Evolutionary conservation across 768 basidiomycete species (phyloP).

Genomic region (Panaeolus papilionaceus): DNA sequence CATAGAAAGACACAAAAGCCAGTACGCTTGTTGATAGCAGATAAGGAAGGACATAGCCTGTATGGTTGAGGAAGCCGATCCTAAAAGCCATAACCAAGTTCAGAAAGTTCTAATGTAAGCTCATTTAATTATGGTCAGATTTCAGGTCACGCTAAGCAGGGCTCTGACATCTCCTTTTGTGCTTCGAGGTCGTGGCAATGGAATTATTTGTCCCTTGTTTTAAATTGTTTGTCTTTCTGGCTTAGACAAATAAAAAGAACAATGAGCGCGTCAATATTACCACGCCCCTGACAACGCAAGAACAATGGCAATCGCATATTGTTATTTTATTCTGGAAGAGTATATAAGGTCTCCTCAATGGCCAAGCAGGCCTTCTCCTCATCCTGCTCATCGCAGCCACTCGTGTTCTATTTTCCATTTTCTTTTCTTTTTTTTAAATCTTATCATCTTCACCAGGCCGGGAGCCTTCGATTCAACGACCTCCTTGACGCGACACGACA

Average conservation of each 20-base stretch:
- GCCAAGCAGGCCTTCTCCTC: not conserved
- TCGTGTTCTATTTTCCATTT: not conserved
- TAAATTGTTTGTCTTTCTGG: not conserved
- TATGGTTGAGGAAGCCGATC: not conserved
- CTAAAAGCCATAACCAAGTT: not conserved
- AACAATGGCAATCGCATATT: slow-evolving; percentile 8
- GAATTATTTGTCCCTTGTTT: not conserved
- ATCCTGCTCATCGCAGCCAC: slow-evolving; percentile 9
- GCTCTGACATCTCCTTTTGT: slow-evolving; percentile 4
- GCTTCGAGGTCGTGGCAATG: not conserved
- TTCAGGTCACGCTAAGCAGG: not conserved
- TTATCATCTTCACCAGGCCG: not conserved
- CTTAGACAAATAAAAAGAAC: not conserved
- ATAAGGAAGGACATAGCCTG: not conserved
- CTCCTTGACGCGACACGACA: not conserved
- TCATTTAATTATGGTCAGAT: slow-evolving; percentile 2
- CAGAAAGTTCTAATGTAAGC: not conserved
- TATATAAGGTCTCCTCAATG: slow-evolving; percentile 8
- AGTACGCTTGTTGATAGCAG: not conserved
- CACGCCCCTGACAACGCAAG: slow-evolving; percentile 7
- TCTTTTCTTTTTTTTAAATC: not conserved
- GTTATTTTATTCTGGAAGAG: slow-evolving; percentile 3
- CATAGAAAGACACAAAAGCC: not conserved
- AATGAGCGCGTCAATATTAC: not conserved
- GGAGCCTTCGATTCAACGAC: slow-evolving; percentile 10